Evolutionary conservation across 129 eudicot genomes (phyloP).

Genomic region (Scalesia atractyloides): DNA sequence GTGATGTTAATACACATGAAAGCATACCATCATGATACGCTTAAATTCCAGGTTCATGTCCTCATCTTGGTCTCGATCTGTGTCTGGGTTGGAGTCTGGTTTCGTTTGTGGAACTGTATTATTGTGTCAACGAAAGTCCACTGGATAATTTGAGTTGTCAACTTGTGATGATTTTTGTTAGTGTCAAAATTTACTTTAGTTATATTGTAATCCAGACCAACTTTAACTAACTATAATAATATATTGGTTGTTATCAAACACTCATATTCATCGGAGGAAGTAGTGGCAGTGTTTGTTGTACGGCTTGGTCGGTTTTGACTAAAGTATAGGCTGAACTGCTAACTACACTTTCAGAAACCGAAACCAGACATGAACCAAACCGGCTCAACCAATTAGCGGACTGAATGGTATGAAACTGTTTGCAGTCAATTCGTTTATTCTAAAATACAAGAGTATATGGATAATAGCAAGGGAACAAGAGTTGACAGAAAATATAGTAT

Average conservation of each 20-base stretch:
- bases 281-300: too few species aligned
- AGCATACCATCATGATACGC: background rate
- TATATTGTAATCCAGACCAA: background rate
- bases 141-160: background rate
- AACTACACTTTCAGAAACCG: too few species aligned
- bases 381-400: too few species aligned
- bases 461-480: background rate
- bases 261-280: too few species aligned
- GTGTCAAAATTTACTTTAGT: background rate
- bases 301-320: too few species aligned
- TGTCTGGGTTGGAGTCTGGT: background rate
- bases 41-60: background rate
- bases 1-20: background rate
- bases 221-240: background rate
- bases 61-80: background rate
- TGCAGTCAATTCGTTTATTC: background rate
- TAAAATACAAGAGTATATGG: background rate
- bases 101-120: background rate
- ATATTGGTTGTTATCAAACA: background rate
- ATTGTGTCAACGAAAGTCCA: background rate
- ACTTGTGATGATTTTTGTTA: background rate
- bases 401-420: too few species aligned
- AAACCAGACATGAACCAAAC: too few species aligned
- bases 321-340: too few species aligned
- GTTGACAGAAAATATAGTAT: background rate